Percentiles rank a stretch among this genome's conserved stretches.
These are phyloP conservation scores for Astraeus odoratus DNA, from an alignment of 768 basidiomycete genomes.

Conservation along the genomic window DNA sequence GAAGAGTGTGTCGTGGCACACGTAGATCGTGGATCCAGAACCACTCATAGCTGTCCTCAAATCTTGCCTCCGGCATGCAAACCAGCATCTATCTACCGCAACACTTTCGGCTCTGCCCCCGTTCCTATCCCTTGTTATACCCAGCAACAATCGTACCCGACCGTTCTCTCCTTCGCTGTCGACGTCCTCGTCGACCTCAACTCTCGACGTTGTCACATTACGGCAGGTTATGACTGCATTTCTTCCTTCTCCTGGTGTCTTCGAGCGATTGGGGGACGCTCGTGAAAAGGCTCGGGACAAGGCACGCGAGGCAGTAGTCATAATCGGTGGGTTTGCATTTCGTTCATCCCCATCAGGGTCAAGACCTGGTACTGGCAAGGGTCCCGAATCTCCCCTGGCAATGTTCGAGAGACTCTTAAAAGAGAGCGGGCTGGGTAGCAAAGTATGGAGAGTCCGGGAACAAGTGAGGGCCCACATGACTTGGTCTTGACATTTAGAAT, in stretches of 20 bases:
- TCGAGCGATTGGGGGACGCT: slow-evolving; percentile 77
- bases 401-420: slow-evolving; percentile 66
- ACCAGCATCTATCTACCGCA: slow-evolving; percentile 76
- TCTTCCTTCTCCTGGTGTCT: slow-evolving; percentile 66
- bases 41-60: slow-evolving; percentile 63
- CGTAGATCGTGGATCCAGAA: slow-evolving; percentile 71
- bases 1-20: slow-evolving; percentile 8
- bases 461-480: slow-evolving; percentile 49
- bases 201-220: slow-evolving; percentile 49
- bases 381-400: slow-evolving; percentile 58
- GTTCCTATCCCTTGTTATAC: slow-evolving; percentile 56
- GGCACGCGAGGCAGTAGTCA: slow-evolving; percentile 70
- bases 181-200: slow-evolving; percentile 37
- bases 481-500: neutral
- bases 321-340: slow-evolving; percentile 68
- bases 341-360: slow-evolving; percentile 43
- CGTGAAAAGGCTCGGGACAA: slow-evolving; percentile 66
- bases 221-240: slow-evolving; percentile 65
- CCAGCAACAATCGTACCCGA: slow-evolving; percentile 24
- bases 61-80: slow-evolving; percentile 68
- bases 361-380: slow-evolving; percentile 48
- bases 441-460: slow-evolving; percentile 81
- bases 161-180: slow-evolving; percentile 50
- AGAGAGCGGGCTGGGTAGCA: slow-evolving; percentile 70
- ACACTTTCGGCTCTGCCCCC: slow-evolving; percentile 65